Evolutionary conservation across 495 filamentous ascomycete genomes (phyloP), one percentile per base, ranked within the genome.

Genomic region (Xylaria cubensis): DNA sequence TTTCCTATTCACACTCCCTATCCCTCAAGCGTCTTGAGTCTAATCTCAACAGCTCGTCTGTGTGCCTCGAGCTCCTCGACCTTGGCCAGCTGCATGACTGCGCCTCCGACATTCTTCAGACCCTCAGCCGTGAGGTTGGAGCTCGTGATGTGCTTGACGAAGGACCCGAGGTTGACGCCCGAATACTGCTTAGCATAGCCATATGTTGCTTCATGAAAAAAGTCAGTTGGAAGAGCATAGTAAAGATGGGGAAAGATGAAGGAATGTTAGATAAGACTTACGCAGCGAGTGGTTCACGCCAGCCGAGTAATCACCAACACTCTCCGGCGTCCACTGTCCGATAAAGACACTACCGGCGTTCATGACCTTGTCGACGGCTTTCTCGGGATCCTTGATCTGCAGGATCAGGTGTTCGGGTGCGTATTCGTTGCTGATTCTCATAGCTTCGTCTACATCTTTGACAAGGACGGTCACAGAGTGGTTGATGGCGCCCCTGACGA

Each of bases 151-250:
- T 98, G 93, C 85, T 99, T 99, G 73, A 97, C 86, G 84, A 97
- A 99, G 0, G 94, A 97, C 5, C 89, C 94, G 1, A 99, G 89
- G 80, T 97, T 99, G 73, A 99, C 96, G 51, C 96, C 96, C 4
- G 94, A 97, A 83, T 99, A 99, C 77, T 99, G 96, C 82, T 95
- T 97, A 58, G 96, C 96, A 74, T 97, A 99, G 48, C 96, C 96
- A 77, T 97, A 98, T 24, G 96, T 99, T 72, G 96, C 94, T 97
- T 70, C 26, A n/a, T 17, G 26, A 64, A 29, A 29, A 3, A 42
- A 10, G 51, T 72, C 51, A 72, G 70, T 21, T 12, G n/a, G 19
- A 15, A 6, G 64, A 29, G 36, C 5, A 9, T 17, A 42, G 13
- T 3, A 36, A 15, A 19, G 24, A 12, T 36, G 58, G 32, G 1